Base-by-base conservation (phyloP, 164 flowering plant genomes). In the Platanus orientalis region DNA sequence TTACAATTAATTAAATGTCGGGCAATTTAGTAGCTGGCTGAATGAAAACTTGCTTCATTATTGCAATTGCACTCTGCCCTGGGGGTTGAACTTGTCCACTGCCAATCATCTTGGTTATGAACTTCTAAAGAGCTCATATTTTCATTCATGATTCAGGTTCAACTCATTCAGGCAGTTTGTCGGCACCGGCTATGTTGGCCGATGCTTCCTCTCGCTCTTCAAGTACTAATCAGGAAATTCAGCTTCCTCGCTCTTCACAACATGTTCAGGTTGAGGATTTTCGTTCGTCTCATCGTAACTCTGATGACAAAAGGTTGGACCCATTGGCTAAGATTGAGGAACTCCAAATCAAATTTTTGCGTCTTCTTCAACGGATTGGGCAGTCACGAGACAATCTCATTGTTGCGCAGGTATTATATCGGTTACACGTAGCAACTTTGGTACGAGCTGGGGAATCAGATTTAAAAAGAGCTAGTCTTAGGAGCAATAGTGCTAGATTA, bases 341-440 rank as follows among this genome's bases (percentile, higher is more conserved):
- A 55, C 88, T 95, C 49, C 89, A 80, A 73, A 72, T 90, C 30
- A 89, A 83, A 52, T 85, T 92, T 65, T 66, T 90, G 62, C 93
- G 96, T 23, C 68, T 90, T 52, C 73, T 90, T 50, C 80, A n/a
- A 27, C 81, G 94, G n/a, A 71, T 88, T 64, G 84, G 86, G 36
- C 78, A 58, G 44, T 72, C 91, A 36, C 66, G 64, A 0, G 82
- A 85, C 54, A 84, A 84, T 74, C 70, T 81, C 54, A 29, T 90
- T 61, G 96, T 86, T 67, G 78, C 85, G 49, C 87, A 88, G 72
- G 97, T 95, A 45, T 73, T 90, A 20, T 88, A 92, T 60, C 88
- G 97, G 47, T 63, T 95, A 21, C 94, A 90, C 47, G 72, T 92
- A 5, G 97, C 99, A 32, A 79, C 83, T 58, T 63, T 85, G 66